Evolutionary conservation across 257 asterid genomes (phyloP).

Genomic region (Przewalskia tangutica): DNA sequence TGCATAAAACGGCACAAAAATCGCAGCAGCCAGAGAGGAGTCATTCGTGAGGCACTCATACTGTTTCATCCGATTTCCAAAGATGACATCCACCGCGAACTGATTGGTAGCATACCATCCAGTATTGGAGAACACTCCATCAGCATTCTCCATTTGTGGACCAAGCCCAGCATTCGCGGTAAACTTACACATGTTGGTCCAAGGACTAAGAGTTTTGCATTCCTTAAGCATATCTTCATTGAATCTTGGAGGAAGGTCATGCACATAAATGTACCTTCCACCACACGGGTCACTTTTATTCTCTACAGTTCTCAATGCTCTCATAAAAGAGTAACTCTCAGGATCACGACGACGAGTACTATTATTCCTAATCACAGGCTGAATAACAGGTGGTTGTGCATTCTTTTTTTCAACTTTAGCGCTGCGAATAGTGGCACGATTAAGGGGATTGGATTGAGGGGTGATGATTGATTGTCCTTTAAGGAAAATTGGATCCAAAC

Average conservation of each 20-base stretch:
- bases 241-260: constrained; percentile 36
- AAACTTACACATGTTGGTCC: constrained; percentile 43
- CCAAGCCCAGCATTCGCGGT: constrained; percentile 36
- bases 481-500: constrained; percentile 20
- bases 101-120: constrained; percentile 47
- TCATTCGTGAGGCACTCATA: constrained; percentile 35
- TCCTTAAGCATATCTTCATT: constrained; percentile 43
- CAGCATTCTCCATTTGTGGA: constrained; percentile 32
- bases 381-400: background rate
- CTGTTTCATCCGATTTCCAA: constrained; percentile 33
- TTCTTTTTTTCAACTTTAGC: constrained; percentile 2
- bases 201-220: constrained; percentile 29
- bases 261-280: constrained; percentile 36
- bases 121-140: constrained; percentile 27
- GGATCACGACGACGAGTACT: constrained; percentile 8
- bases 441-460: constrained; percentile 10
- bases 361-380: background rate
- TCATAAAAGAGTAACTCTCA: constrained; percentile 45
- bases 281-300: constrained; percentile 79
- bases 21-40: constrained; percentile 42
- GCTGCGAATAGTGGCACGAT: background rate
- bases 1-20: constrained; percentile 59
- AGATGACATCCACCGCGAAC: constrained; percentile 42
- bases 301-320: constrained; percentile 55
- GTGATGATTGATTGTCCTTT: constrained; percentile 2